Evolutionary conservation across 2,329 filamentous ascomycete species (phyloP).

Genomic region (Chaetomiaceae sp.): DNA sequence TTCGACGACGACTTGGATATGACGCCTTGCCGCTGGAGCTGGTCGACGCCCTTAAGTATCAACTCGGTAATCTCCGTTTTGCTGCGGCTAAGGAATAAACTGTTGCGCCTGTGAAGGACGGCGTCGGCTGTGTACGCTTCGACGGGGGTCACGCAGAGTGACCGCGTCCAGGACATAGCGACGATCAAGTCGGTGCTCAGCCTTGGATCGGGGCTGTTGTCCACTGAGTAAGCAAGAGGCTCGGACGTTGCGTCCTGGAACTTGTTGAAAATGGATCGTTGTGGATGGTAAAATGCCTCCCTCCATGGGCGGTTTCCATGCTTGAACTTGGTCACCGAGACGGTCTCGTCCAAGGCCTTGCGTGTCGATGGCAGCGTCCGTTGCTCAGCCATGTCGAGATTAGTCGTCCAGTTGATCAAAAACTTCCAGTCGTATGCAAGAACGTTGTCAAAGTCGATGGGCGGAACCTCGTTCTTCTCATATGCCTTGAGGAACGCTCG

Average conservation of each 20-base stretch:
- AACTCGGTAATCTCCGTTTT: constrained; percentile 40
- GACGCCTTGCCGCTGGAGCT: constrained; percentile 49
- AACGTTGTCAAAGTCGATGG: constrained; percentile 60
- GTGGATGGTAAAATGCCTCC: constrained; percentile 52
- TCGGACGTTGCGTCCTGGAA: constrained; percentile 51
- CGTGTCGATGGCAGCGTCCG: constrained; percentile 47
- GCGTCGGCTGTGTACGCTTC: constrained; percentile 45
- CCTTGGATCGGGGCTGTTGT: constrained; percentile 17
- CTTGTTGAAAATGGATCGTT: constrained; percentile 53
- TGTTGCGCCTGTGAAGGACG: constrained; percentile 49
- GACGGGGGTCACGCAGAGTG: constrained; percentile 52
- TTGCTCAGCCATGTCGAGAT: constrained; percentile 41
- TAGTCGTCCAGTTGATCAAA: constrained; percentile 63
- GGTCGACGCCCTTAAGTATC: constrained; percentile 45
- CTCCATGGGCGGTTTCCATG: constrained; percentile 43
- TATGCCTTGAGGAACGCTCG: constrained; percentile 63
- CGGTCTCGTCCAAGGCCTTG: constrained; percentile 41
- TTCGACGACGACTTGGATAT: constrained; percentile 58
- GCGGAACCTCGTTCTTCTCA: constrained; percentile 54
- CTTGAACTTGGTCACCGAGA: constrained; percentile 36
- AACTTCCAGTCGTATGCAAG: constrained; percentile 63
- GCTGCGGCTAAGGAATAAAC: constrained; percentile 38
- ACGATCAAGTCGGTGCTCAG: constrained; percentile 34
- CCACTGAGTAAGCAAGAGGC: constrained; percentile 37
- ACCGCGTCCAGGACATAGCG: constrained; percentile 57